Conservation (phyloP, 225 moss, liverwort and hornwort genomes). For the Asterella californica region DNA sequence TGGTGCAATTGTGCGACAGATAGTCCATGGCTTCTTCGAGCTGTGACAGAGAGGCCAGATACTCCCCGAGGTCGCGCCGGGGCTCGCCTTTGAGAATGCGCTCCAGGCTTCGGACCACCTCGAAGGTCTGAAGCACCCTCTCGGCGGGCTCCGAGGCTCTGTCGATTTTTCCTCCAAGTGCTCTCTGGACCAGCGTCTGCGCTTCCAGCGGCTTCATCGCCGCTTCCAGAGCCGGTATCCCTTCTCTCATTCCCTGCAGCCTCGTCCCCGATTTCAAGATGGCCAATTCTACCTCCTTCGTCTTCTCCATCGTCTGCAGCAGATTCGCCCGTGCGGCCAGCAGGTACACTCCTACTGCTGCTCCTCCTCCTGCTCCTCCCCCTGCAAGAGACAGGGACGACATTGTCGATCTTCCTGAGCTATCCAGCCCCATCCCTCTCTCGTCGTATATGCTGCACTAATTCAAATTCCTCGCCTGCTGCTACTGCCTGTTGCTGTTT, state of each 20-base stretch:
- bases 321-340: conserved; percentile 26
- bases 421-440: conserved; percentile 36
- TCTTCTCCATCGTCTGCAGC: conserved; percentile 27
- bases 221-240: conserved; percentile 60
- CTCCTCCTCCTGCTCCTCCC: too few relatives aligned
- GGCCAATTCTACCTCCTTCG: conserved; percentile 26
- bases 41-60: conserved; percentile 54
- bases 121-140: conserved; percentile 59
- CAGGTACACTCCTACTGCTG: conserved; percentile 10
- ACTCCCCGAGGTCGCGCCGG: conserved; percentile 50
- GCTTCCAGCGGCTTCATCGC: conserved; percentile 65
- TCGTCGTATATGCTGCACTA: neutral
- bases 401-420: conserved; percentile 23
- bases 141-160: conserved; percentile 57
- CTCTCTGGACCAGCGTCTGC: conserved; percentile 46
- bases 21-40: conserved; percentile 56
- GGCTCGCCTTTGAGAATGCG: conserved; percentile 65
- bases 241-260: conserved; percentile 31
- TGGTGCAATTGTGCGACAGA: conserved; percentile 47
- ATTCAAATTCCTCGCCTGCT: neutral
- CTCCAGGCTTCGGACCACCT: conserved; percentile 60
- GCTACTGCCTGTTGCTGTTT: neutral
- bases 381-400: neutral
- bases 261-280: conserved; percentile 34
- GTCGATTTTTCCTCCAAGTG: conserved; percentile 55